Conservation (phyloP, 495 filamentous ascomycete species). For the Hyaloscypha hepaticicola region DNA sequence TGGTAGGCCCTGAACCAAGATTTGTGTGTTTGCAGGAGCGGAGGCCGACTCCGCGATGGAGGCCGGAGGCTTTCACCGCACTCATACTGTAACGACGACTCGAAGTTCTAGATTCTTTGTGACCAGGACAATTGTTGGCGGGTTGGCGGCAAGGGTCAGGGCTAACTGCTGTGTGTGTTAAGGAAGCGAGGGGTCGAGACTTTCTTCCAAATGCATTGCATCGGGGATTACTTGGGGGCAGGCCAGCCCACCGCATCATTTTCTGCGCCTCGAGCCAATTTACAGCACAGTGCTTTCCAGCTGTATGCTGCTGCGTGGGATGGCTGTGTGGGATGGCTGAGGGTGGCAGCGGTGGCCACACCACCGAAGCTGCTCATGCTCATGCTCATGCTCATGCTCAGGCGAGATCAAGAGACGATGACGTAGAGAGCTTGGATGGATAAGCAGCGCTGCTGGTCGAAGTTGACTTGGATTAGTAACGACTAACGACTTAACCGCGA, state of each 20-base stretch:
- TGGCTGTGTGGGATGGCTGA: neutral
- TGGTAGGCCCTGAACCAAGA: neutral
- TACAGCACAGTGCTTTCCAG: neutral
- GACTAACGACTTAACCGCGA: too few species aligned
- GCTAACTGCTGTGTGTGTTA: neutral
- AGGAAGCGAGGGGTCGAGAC: neutral
- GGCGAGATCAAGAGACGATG: neutral
- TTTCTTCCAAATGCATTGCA: neutral
- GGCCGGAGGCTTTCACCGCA: too few species aligned
- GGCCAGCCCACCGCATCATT: neutral
- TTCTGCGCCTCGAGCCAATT: neutral
- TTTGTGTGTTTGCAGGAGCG: neutral
- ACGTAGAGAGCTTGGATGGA: neutral
- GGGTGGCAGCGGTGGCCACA: neutral
- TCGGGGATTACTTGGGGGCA: neutral
- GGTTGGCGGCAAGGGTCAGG: neutral
- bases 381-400: too few species aligned
- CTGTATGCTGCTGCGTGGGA: neutral
- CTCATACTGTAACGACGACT: too few species aligned
- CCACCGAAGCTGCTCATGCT: neutral
- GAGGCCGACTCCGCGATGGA: neutral
- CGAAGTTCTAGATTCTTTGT: too few species aligned
- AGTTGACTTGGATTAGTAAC: too few species aligned
- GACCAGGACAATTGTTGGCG: too few species aligned
- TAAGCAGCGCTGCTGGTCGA: neutral